Percentiles rank a stretch among this genome's conserved stretches.
These are phyloP conservation scores for Kwoniella europaea DNA, from an alignment of 768 basidiomycete genomes.

Conservation along the genomic window DNA sequence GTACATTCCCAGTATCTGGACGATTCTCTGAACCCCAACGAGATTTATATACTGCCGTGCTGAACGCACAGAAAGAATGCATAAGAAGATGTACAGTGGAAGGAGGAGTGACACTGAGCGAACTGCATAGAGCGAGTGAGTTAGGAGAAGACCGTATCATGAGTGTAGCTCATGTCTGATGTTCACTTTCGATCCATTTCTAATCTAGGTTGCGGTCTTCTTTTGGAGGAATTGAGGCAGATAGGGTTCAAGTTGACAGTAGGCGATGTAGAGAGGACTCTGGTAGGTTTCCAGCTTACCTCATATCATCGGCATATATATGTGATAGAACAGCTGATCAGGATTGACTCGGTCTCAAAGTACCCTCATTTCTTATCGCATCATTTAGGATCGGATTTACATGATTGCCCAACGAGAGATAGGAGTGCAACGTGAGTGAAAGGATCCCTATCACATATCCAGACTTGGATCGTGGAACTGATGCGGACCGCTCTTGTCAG, in stretches of 20 bases:
- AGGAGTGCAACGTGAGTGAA: constrained; percentile 56
- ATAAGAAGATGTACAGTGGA: constrained; percentile 59
- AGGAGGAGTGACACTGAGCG: constrained; percentile 68
- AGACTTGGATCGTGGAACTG: too few relatives aligned
- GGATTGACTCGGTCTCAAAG: constrained; percentile 22
- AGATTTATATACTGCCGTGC: constrained; percentile 72
- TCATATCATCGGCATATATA: neutral
- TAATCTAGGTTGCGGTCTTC: constrained; percentile 64
- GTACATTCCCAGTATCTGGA: constrained; percentile 84
- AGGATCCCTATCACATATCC: too few relatives aligned
- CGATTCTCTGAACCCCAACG: constrained; percentile 76
- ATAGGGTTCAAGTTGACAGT: constrained; percentile 71
- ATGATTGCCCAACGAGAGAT: constrained; percentile 69
- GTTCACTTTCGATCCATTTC: neutral
- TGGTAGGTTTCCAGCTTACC: constrained; percentile 56
- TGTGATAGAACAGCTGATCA: neutral
- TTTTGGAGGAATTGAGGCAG: constrained; percentile 75
- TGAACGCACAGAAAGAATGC: constrained; percentile 59
- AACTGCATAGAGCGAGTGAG: constrained; percentile 72
- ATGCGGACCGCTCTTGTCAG: too few relatives aligned
- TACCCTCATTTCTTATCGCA: constrained; percentile 95
- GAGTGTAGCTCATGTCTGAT: neutral
- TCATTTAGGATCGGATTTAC: constrained; percentile 90
- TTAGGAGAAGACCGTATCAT: neutral
- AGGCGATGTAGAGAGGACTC: constrained; percentile 69